phyloP scores from a whole-genome alignment of 176 grass and related monocot species.

The Alloteropsis semialata region DNA sequence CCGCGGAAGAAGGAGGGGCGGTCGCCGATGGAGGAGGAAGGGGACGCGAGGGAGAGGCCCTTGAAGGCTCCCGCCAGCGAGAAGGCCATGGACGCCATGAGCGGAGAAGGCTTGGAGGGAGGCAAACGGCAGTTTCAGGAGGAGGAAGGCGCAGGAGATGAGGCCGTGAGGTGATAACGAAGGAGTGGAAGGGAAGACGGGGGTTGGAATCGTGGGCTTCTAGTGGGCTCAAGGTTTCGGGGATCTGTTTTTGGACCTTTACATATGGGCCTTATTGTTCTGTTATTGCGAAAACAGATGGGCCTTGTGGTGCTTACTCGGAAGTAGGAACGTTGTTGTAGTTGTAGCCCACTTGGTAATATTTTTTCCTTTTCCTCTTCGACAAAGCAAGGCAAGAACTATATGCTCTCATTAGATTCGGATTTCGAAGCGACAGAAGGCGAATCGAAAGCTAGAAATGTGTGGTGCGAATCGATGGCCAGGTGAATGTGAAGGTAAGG shows the following conservation, averaged over 20 bases:
- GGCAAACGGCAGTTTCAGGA: constrained; percentile 15
- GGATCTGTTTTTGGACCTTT: too few relatives aligned
- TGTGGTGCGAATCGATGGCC: not conserved
- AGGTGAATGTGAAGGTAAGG: not conserved
- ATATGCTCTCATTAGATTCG: not conserved
- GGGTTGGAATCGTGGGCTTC: not conserved
- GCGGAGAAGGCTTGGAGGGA: not conserved
- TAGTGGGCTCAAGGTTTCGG: not conserved
- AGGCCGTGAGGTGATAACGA: constrained; percentile 34
- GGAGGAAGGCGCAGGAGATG: not conserved
- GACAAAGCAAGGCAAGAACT: not conserved
- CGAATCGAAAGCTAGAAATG: not conserved
- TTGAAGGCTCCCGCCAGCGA: constrained; percentile 66
- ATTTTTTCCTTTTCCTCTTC: not conserved
- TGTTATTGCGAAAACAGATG: too few relatives aligned
- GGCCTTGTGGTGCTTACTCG: too few relatives aligned
- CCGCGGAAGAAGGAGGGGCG: constrained; percentile 32
- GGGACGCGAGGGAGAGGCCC: constrained; percentile 48
- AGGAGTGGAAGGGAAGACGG: not conserved
- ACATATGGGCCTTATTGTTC: too few relatives aligned
- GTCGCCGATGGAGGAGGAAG: not conserved
- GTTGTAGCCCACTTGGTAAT: not conserved
- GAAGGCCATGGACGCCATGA: constrained; percentile 65
- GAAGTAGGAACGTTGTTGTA: too few relatives aligned
- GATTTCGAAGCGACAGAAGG: not conserved